Evolutionary conservation across 306 rosid species (phyloP), one percentile per base, ranked within the genome.

Genomic region (Cyamopsis tetragonoloba): DNA sequence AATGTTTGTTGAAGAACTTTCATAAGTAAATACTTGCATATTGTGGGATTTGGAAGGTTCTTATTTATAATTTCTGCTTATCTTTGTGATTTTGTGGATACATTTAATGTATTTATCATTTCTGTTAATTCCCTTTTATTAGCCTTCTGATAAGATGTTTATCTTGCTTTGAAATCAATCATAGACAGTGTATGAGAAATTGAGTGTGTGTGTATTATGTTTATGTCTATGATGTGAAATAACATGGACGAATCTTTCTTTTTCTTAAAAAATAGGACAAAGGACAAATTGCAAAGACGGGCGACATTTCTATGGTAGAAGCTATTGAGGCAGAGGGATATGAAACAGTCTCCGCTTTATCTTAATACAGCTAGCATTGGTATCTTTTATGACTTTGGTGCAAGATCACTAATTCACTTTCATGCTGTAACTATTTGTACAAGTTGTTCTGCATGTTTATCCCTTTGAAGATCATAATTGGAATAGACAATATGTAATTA

Each of bases 211-310:
- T n/a, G n/a, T n/a, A n/a, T n/a, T 50, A 10, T 46, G 13, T 35
- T 15, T 37, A 10, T 8, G 19, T 38, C 23, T 60, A 27, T 62
- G 35, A 14, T 58, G 31, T 37, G 12, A 57, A 71, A 72, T 73
- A 12, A 77, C 66, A 37, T 49, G 57, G 19, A 32, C 15, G 39
- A 20, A 57, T 9, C 10, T 56, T 57, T 56, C 27, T 54, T 24
- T 26, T 64, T 64, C 26, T 30, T 58, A 68, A 22, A 28, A 59
- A 58, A 27, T 76, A 93, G 98, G 88, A 89, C 77, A 81, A 82
- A 8, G 98, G 98, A 27, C 83, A 77, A 70, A 93, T 93, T 79
- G 70, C 84, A 62, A 88, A 76, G 77, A 88, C 96, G 2, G 97
- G 98, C 49, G 87, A 86, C 78, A 64, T 86, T 71, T 80, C 91